Evolutionary conservation across 1,284 basidiomycete genomes (phyloP).

Genomic region (Clitocybe nebularis): DNA sequence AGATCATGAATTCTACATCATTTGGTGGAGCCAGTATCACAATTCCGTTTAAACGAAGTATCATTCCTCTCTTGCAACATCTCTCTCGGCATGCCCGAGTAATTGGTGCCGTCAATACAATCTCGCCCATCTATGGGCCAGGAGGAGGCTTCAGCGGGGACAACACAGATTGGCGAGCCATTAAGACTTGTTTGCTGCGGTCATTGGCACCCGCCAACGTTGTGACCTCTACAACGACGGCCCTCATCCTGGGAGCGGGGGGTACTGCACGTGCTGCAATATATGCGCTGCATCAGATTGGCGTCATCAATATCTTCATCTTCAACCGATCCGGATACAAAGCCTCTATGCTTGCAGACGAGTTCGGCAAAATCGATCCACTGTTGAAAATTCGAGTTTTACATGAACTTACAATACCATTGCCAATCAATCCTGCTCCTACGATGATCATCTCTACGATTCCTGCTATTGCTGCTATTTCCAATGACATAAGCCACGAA

Average conservation of each 20-base stretch:
- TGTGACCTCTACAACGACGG: constrained; percentile 23
- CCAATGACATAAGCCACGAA: constrained; percentile 5
- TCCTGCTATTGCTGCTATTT: constrained; percentile 14
- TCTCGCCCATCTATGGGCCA: constrained; percentile 14
- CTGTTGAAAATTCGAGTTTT: constrained; percentile 19
- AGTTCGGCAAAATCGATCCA: constrained; percentile 21
- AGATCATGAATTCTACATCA: constrained; percentile 16
- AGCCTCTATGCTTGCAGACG: constrained; percentile 21
- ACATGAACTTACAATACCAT: constrained; percentile 16
- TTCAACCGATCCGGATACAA: constrained; percentile 21
- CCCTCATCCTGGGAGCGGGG: constrained; percentile 23
- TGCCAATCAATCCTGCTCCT: constrained; percentile 20
- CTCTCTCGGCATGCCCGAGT: constrained; percentile 21
- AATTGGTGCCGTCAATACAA: constrained; percentile 24
- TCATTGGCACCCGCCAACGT: constrained; percentile 22
- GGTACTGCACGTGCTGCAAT: constrained; percentile 22
- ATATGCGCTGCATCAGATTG: constrained; percentile 21
- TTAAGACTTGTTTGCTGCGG: constrained; percentile 19
- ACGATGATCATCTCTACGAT: constrained; percentile 26
- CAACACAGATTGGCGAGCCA: constrained; percentile 24
- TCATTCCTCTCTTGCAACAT: constrained; percentile 21
- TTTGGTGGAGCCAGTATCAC: constrained; percentile 25
- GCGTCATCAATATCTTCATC: constrained; percentile 23
- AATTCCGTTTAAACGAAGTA: constrained; percentile 19
- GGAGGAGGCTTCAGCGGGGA: constrained; percentile 19